Percentiles rank a stretch among this genome's conserved stretches.
Evolutionary conservation across 139 green algal species (phyloP).

Genomic region (Gonium pectorale): DNA sequence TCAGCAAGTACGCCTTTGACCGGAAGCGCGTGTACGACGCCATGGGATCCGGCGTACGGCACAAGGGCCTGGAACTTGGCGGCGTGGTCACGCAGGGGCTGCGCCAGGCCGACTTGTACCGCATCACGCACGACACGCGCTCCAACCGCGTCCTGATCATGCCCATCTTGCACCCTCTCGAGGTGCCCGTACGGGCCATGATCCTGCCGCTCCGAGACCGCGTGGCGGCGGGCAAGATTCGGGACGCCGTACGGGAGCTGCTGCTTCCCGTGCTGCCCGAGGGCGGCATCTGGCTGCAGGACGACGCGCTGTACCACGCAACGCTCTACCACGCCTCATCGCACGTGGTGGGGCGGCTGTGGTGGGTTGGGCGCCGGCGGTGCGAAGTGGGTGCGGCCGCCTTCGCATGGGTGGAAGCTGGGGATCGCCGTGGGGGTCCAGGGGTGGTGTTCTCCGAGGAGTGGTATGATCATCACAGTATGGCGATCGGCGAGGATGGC

Average conservation of each 20-base stretch:
- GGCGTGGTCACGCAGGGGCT: slow-evolving; percentile 62
- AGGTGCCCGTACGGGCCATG: slow-evolving; percentile 66
- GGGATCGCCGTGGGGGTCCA: too few relatives aligned
- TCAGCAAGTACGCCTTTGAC: slow-evolving; percentile 35
- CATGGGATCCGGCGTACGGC: slow-evolving; percentile 52
- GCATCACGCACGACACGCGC: slow-evolving; percentile 3
- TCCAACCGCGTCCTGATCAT: slow-evolving; percentile 36
- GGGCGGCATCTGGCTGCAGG: slow-evolving; percentile 73
- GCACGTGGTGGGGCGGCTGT: slow-evolving; percentile 58
- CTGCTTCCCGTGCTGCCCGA: slow-evolving; percentile 52
- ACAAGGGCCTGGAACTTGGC: slow-evolving; percentile 52
- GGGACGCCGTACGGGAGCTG: slow-evolving; percentile 45
- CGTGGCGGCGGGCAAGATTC: slow-evolving; percentile 34
- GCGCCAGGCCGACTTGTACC: slow-evolving; percentile 58
- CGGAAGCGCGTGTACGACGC: slow-evolving; percentile 51
- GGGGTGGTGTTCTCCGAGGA: too few relatives aligned
- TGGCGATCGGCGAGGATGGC: too few relatives aligned
- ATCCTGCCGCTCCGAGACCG: slow-evolving; percentile 66
- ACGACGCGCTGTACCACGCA: slow-evolving; percentile 68
- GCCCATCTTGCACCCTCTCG: slow-evolving; percentile 29
- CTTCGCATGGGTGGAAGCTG: not conserved
- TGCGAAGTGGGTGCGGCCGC: not conserved
- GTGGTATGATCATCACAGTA: too few relatives aligned
- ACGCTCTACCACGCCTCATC: slow-evolving; percentile 77
- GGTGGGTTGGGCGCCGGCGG: not conserved